Evolutionary conservation across 495 filamentous ascomycete genomes (phyloP), one percentile per base, ranked within the genome.

Genomic region (Aspergillus baeticus): DNA sequence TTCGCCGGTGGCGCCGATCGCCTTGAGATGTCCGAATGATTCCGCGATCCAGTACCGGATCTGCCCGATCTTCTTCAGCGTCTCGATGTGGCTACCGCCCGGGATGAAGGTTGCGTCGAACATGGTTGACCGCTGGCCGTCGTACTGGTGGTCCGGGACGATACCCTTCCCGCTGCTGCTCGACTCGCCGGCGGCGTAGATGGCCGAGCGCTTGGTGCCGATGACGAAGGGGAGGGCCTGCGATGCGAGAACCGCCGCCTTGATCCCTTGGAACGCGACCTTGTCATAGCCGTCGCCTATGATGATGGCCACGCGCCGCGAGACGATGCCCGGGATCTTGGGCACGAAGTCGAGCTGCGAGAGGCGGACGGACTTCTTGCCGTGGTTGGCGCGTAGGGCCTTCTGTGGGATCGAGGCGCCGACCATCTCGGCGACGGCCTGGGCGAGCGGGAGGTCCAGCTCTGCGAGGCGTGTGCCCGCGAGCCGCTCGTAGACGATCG

Each of bases 101-200:
- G 90, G 89, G 17, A 96, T 76, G 64, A 91, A 92, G 26, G 91
- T 66, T 1, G 90, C 85, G 64, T 96, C 92, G 60, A 96, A 93
- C 73, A 96, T 82, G 4, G 90, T 96, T 4, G 85, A 90, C 35
- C 91, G 86, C 84, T 87, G 84, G 5, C 87, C 90, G 48, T 90
- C 84, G 55, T 94, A 82, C 63, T 92, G 87, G 63, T 96, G 90
- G 58, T 94, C 88, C 0, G 92, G 84, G 26, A 79, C 71, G 0
- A 89, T 74, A 14, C 82, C 85, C 43, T 81, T 55, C 62, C 60
- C 20, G 41, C 43, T 10, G 41, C 42, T 6, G 34, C 35, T 6
- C 44, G 42, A 18, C 46, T 50, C 47, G 34, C 47, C 47, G 10
- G 35, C 34, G 1, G 47, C 47, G 47, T 38, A 50, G 47, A 50